Evolutionary conservation across 164 flowering plant species (phyloP).

Genomic region (Stephania japonica): DNA sequence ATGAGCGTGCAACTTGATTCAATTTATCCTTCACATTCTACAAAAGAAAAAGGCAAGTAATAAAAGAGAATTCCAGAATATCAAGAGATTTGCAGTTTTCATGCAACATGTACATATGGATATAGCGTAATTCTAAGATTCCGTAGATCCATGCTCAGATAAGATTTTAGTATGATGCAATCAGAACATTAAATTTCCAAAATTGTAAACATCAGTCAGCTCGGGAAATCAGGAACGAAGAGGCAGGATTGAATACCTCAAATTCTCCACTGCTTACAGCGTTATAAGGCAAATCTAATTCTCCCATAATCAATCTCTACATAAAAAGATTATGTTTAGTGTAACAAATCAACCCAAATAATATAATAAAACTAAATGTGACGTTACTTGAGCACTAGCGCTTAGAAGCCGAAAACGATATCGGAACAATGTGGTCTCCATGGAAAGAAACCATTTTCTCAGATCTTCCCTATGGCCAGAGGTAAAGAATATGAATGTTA

Average conservation of each 20-base stretch:
- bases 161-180: background rate
- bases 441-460: slow-evolving; percentile 87
- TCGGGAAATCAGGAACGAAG: background rate
- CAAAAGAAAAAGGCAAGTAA: slow-evolving; percentile 1
- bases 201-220: background rate
- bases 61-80: background rate
- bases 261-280: slow-evolving; percentile 53
- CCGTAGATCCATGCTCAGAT: background rate
- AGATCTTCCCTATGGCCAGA: slow-evolving; percentile 58
- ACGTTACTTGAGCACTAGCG: slow-evolving; percentile 57
- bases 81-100: background rate
- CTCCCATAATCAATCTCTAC: slow-evolving; percentile 57
- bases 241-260: slow-evolving; percentile 43
- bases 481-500: background rate
- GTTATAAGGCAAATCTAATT: slow-evolving; percentile 64
- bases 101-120: background rate
- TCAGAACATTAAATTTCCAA: background rate
- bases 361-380: background rate
- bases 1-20: slow-evolving; percentile 54
- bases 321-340: background rate
- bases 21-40: slow-evolving; percentile 72
- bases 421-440: slow-evolving; percentile 75
- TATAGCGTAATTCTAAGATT: background rate
- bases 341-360: background rate
- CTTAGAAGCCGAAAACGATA: slow-evolving; percentile 46